A percentile compares a stretch with the other conserved stretches of the same genome.
phyloP scores from a whole-genome alignment of 176 grass and related monocot species.

The Pontederia paniculata region DNA sequence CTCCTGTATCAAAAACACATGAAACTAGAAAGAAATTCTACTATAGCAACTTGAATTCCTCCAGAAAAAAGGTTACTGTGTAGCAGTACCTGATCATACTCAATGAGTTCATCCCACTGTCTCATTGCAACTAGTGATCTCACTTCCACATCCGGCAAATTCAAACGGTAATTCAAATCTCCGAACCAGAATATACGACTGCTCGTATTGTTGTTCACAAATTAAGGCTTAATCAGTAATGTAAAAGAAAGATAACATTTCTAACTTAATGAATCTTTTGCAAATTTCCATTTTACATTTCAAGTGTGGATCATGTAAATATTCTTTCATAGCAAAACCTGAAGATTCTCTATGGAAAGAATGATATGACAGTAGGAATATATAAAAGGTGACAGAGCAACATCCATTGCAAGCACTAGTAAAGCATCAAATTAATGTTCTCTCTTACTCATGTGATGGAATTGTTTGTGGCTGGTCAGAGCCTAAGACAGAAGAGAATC shows the following conservation, averaged over 20 bases:
- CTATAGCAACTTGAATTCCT: no score
- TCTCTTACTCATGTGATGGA: slow-evolving; percentile 48
- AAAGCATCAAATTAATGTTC: slow-evolving; percentile 5
- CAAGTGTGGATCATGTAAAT: no score
- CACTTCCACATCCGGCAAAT: slow-evolving; percentile 38
- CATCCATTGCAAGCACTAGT: background rate
- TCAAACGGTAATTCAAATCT: slow-evolving; percentile 59
- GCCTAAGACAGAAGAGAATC: slow-evolving; percentile 33
- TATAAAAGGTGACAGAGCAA: no score
- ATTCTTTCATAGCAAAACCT: background rate
- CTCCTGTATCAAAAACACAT: background rate
- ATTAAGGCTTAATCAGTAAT: background rate
- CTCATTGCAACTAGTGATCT: slow-evolving; percentile 22
- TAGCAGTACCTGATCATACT: slow-evolving; percentile 47
- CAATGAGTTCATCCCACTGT: slow-evolving; percentile 48
- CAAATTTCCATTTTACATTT: no score
- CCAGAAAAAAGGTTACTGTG: background rate
- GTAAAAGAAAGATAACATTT: background rate
- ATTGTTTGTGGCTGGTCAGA: slow-evolving; percentile 32
- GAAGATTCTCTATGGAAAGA: background rate
- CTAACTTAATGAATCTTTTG: no score
- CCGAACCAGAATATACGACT: slow-evolving; percentile 71
- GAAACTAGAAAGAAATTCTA: background rate
- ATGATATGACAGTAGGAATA: background rate
- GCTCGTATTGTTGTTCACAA: slow-evolving; percentile 1